Percentiles rank a stretch among this genome's conserved stretches.
Evolutionary conservation across 768 basidiomycete genomes (phyloP).

Genomic region (Trametes coccinea): DNA sequence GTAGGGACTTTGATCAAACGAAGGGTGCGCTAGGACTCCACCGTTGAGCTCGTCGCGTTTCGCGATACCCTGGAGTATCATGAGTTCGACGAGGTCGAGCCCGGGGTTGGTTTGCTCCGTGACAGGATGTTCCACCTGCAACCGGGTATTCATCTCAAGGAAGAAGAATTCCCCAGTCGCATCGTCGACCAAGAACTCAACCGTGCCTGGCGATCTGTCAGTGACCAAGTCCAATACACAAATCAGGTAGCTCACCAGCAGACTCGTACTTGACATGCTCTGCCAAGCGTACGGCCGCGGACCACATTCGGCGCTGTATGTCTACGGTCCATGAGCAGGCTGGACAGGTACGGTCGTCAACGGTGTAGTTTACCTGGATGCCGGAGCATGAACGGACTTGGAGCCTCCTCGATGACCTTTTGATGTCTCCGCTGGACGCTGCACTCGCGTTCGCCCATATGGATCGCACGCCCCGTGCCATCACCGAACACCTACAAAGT

Average conservation of each 20-base stretch:
- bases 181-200: constrained; percentile 67
- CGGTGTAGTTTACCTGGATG: constrained; percentile 41
- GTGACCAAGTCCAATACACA: background rate
- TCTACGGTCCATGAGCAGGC: constrained; percentile 31
- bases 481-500: constrained; percentile 64
- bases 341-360: background rate
- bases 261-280: constrained; percentile 54
- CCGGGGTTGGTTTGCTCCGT: constrained; percentile 57
- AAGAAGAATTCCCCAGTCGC: constrained; percentile 58
- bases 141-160: constrained; percentile 71
- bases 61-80: constrained; percentile 58
- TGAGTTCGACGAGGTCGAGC: constrained; percentile 63
- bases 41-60: constrained; percentile 29
- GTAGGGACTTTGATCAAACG: constrained; percentile 43
- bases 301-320: constrained; percentile 47
- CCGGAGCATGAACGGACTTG: constrained; percentile 54
- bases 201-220: constrained; percentile 43
- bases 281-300: constrained; percentile 54
- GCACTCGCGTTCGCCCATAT: constrained; percentile 72
- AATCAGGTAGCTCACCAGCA: constrained; percentile 42
- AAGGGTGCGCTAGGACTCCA: constrained; percentile 23
- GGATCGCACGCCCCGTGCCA: constrained; percentile 55
- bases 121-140: constrained; percentile 69
- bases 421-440: constrained; percentile 70
- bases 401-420: constrained; percentile 72